phyloP scores from a whole-genome alignment of 352 stramenopile species.

The Globisporangium apiculatum region DNA sequence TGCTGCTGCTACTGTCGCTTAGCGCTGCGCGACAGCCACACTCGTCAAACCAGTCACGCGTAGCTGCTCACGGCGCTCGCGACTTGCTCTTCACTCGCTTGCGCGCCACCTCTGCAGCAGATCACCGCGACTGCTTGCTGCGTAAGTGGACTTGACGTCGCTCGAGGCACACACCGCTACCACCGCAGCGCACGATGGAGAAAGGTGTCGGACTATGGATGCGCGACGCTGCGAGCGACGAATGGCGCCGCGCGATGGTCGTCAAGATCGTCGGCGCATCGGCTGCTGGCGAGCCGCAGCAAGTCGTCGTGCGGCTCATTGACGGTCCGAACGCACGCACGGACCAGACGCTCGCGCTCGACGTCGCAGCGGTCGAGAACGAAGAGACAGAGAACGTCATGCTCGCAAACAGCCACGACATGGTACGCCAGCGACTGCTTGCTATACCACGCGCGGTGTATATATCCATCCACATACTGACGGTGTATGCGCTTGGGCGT shows the following conservation, averaged over 20 bases:
- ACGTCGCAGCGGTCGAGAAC: conserved; percentile 61
- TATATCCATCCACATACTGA: too few species aligned
- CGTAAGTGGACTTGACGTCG: too few species aligned
- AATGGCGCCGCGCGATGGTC: conserved; percentile 63
- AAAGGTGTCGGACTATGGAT: conserved; percentile 78
- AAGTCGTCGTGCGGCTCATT: conserved; percentile 45
- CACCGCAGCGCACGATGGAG: conserved; percentile 36
- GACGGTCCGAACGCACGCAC: conserved; percentile 41
- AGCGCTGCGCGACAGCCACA: too few species aligned
- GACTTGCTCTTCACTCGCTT: too few species aligned
- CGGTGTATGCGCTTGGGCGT: background rate
- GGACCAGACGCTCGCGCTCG: conserved; percentile 40
- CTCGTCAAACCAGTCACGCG: too few species aligned
- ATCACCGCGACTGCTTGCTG: too few species aligned
- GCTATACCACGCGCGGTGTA: background rate
- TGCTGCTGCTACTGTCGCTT: too few species aligned
- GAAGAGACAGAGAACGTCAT: conserved; percentile 48
- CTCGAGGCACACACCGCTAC: background rate
- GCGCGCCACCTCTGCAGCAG: too few species aligned
- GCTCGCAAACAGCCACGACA: conserved; percentile 81
- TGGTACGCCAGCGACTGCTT: conserved; percentile 26
- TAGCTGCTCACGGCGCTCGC: too few species aligned
- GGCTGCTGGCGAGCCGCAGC: conserved; percentile 14
- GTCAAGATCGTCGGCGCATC: conserved; percentile 23
- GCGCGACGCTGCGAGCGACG: conserved; percentile 50